Evolutionary conservation across 2,329 filamentous ascomycete species (phyloP), one percentile per base, ranked within the genome.

Genomic region (Neospermospora avenae): DNA sequence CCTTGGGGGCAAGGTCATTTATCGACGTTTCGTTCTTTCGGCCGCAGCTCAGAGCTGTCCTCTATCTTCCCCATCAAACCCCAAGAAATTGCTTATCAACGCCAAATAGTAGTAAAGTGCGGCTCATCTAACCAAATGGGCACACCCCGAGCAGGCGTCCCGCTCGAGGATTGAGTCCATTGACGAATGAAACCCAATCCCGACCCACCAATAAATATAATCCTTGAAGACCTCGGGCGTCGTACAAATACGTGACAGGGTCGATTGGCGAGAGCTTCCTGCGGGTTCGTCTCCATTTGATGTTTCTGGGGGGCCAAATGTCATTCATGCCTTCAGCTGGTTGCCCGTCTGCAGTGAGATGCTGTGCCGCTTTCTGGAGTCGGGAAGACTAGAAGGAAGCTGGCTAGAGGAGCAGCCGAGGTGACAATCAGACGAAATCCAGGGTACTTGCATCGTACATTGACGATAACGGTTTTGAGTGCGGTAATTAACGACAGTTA

Each of bases 61-160:
- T 18, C 45, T 13, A 18, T 49, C 45, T 20, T 13, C 28, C 25
- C 45, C 28, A 35, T 6, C n/a, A 10, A 1, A 6, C 28, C 28
- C 28, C 28, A 35, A 14, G 39, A 35, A n/a, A 16, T 18, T 35
- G 46, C 46, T 51, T 35, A 51, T 22, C 46, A 37, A 51, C 4
- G 18, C 45, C 46, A 51, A 22, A 51, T 51, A 35, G 13, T 16
- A 51, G n/a, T 6, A 18, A 51, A 34, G 16, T 22, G 53, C 35
- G 53, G 53, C 39, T 55, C 39, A 42, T 45, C 20, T 55, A 11
- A 51, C 46, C 22, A 13, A 51, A 35, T 51, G 31, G 46, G 31
- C 46, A 51, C 46, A 34, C 45, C 28, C 28, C 28, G 7, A 49
- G 45, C 45, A 51, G 14, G 3, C 34, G 31, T 37, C 11, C 31